These are phyloP conservation scores for Arabis alpina DNA, from an alignment of 345 rosid species.

Conservation along the genomic window DNA sequence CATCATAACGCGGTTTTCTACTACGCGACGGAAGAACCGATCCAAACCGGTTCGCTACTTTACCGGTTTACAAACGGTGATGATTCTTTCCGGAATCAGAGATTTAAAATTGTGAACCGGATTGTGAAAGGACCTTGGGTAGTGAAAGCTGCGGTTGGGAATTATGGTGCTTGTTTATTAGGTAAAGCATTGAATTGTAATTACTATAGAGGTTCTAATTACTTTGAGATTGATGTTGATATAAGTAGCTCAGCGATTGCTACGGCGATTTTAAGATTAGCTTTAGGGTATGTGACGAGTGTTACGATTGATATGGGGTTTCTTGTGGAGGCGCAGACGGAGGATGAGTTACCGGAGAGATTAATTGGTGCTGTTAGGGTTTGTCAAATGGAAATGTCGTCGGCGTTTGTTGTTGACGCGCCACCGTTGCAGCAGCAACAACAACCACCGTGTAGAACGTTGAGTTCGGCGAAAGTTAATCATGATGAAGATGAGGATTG, in stretches of 20 bases:
- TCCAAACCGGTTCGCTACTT: constrained; percentile 64
- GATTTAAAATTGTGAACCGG: constrained; percentile 89
- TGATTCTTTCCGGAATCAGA: constrained; percentile 75
- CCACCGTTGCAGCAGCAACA: constrained; percentile 17
- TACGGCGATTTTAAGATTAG: constrained; percentile 69
- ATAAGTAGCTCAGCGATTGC: constrained; percentile 80
- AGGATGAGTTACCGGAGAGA: constrained; percentile 84
- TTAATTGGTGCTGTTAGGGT: constrained; percentile 84
- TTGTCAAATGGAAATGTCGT: constrained; percentile 88
- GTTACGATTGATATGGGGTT: constrained; percentile 93
- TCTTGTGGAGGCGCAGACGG: constrained; percentile 75
- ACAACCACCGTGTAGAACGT: constrained; percentile 37
- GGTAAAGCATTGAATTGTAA: constrained; percentile 83
- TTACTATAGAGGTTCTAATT: constrained; percentile 78
- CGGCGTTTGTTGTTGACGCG: constrained; percentile 60
- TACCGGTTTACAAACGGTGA: constrained; percentile 75
- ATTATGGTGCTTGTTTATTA: constrained; percentile 77
- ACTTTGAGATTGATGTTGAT: constrained; percentile 88
- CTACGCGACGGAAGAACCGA: constrained; percentile 78
- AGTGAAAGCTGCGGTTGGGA: constrained; percentile 79
- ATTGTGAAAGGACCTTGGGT: constrained; percentile 96
- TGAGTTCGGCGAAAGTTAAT: constrained; percentile 64
- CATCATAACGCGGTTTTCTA: constrained; percentile 85
- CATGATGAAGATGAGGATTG: constrained; percentile 55
- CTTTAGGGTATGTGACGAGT: constrained; percentile 74